These are phyloP conservation scores for Lasiosphaeria ovina DNA, from an alignment of 495 filamentous ascomycete species.

Conservation along the genomic window DNA sequence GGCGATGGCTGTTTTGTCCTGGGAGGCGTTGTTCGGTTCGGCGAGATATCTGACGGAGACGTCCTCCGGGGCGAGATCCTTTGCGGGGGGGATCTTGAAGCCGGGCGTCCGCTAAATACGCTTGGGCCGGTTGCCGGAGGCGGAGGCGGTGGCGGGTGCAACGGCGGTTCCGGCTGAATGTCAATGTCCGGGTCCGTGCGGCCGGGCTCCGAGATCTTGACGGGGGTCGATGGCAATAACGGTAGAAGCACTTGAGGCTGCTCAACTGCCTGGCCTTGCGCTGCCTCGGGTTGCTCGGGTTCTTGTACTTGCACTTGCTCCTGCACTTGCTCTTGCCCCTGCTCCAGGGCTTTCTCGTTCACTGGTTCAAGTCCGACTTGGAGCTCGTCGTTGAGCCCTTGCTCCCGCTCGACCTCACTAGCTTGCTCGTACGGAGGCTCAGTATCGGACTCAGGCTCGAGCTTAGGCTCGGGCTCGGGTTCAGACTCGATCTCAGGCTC, in stretches of 20 bases:
- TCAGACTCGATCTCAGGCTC: constrained; percentile 6
- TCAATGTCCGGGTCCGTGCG: constrained; percentile 19
- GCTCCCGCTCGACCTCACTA: background rate
- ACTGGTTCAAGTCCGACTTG: background rate
- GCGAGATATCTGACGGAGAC: constrained; percentile 6
- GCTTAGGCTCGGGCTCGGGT: background rate
- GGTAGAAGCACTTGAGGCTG: background rate
- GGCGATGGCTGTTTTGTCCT: constrained; percentile 21
- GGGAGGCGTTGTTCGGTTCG: constrained; percentile 17
- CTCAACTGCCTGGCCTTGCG: background rate
- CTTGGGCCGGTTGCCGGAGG: constrained; percentile 12
- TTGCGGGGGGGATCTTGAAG: constrained; percentile 27
- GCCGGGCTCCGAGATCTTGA: constrained; percentile 12
- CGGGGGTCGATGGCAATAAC: background rate
- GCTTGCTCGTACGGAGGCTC: background rate
- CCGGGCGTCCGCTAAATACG: constrained; percentile 14
- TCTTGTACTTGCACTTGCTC: background rate
- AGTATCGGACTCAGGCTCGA: background rate
- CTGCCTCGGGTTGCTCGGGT: no score
- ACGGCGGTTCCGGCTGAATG: constrained; percentile 20
- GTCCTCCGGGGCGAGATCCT: constrained; percentile 14
- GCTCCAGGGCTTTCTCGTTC: background rate
- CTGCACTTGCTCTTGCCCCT: background rate
- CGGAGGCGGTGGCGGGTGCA: constrained; percentile 24
- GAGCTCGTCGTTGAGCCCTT: background rate